Conservation (phyloP, 177 flowering plant species). For the Vitis hybrid region DNA sequence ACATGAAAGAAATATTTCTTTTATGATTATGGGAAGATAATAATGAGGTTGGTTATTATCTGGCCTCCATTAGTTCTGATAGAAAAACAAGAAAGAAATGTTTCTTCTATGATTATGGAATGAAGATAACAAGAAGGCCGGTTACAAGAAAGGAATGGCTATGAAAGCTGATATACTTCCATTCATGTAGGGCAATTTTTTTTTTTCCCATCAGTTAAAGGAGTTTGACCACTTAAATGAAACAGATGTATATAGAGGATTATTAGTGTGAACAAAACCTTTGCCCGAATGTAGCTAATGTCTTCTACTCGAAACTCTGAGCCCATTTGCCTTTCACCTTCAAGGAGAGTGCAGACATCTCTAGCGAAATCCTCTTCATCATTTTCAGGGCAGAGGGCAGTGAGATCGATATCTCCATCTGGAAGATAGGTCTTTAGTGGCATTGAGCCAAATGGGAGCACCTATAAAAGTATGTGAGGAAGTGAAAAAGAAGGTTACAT, state of each 20-base stretch:
- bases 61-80: too few species aligned
- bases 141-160: neutral
- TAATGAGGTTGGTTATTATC: neutral
- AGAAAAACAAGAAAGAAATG: too few species aligned
- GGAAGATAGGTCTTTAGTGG: slow-evolving; percentile 51
- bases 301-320: slow-evolving; percentile 24
- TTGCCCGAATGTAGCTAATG: slow-evolving; percentile 33
- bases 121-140: neutral
- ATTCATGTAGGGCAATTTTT: too few species aligned
- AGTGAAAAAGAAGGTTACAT: neutral
- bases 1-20: neutral
- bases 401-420: slow-evolving; percentile 49
- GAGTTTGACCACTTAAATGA: too few species aligned
- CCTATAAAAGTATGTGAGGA: slow-evolving; percentile 15
- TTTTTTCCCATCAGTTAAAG: too few species aligned
- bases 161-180: too few species aligned
- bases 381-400: slow-evolving; percentile 23
- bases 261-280: slow-evolving; percentile 21
- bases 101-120: neutral
- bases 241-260: too few species aligned
- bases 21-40: neutral
- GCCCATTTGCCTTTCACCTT: slow-evolving; percentile 13
- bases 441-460: slow-evolving; percentile 40
- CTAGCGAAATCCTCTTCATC: slow-evolving; percentile 27
- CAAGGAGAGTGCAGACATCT: slow-evolving; percentile 23